Percentiles rank a stretch among this genome's conserved stretches.
Conservation (phyloP, 768 basidiomycete species). For the Pleurotus djamor region DNA sequence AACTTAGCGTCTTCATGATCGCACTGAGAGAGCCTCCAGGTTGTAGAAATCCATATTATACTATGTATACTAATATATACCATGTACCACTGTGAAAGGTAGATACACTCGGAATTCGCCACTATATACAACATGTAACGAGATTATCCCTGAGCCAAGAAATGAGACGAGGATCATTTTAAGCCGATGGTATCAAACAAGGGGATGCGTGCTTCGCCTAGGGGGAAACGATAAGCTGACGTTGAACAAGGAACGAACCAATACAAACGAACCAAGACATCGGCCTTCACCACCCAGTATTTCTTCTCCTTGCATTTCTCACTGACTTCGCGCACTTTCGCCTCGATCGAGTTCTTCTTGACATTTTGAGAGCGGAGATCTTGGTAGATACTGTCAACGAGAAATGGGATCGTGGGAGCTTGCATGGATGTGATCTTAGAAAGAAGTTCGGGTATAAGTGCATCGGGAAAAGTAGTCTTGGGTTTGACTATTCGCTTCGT, state of each 20-base stretch:
- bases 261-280: neutral
- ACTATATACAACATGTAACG: no score
- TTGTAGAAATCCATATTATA: neutral
- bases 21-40: neutral
- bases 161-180: neutral
- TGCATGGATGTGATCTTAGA: constrained; percentile 61
- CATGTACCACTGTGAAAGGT: neutral
- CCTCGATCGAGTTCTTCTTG: constrained; percentile 83
- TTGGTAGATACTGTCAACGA: constrained; percentile 73
- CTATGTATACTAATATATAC: neutral
- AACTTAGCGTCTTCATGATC: neutral
- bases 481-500: constrained; percentile 31
- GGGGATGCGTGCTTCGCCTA: neutral
- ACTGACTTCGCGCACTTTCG: constrained; percentile 73
- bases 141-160: no score
- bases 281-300: constrained; percentile 66
- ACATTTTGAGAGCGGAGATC: constrained; percentile 68
- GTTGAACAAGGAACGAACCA: no score
- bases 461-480: constrained; percentile 69
- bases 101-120: no score
- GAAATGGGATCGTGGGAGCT: constrained; percentile 58
- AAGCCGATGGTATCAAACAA: neutral
- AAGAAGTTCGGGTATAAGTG: constrained; percentile 56
- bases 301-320: constrained; percentile 75
- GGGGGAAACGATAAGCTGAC: no score